These are phyloP conservation scores for Ogataea siamensis DNA, from an alignment of 805 yeast genomes.

Conservation along the genomic window DNA sequence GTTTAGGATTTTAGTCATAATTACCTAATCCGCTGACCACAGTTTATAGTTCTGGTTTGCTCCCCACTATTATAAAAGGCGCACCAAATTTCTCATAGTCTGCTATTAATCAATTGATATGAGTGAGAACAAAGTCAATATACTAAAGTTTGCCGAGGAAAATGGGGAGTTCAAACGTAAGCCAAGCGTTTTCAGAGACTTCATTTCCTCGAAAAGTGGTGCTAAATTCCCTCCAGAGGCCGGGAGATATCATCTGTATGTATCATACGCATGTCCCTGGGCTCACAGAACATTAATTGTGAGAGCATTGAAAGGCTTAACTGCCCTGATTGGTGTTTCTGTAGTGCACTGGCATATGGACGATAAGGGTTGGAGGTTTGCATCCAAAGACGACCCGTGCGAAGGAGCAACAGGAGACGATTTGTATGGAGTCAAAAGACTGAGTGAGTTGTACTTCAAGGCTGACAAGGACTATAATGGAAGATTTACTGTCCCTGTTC, in stretches of 20 bases:
- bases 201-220: constrained; percentile 55
- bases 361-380: constrained; percentile 85
- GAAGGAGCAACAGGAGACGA: constrained; percentile 55
- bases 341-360: constrained; percentile 94
- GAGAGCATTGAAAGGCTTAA: constrained; percentile 70
- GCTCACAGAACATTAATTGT: constrained; percentile 83
- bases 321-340: constrained; percentile 59
- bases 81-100: too few species aligned
- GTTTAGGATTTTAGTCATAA: constrained; percentile 2
- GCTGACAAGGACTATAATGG: constrained; percentile 76
- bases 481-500: constrained; percentile 87
- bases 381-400: constrained; percentile 43
- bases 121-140: constrained; percentile 35
- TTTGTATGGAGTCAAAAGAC: constrained; percentile 53
- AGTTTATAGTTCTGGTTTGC: neutral
- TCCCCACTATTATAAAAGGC: too few species aligned
- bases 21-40: neutral
- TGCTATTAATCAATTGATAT: constrained; percentile 4
- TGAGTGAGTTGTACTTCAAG: constrained; percentile 71
- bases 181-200: constrained; percentile 55
- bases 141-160: constrained; percentile 47
- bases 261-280: constrained; percentile 93
- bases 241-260: constrained; percentile 82
- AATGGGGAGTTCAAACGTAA: constrained; percentile 58
- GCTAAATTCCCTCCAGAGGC: constrained; percentile 70